A percentile compares a stretch with the other conserved stretches of the same genome.
These are phyloP conservation scores for Jatropha podagrica DNA, from an alignment of 441 rosid species.

Conservation along the genomic window DNA sequence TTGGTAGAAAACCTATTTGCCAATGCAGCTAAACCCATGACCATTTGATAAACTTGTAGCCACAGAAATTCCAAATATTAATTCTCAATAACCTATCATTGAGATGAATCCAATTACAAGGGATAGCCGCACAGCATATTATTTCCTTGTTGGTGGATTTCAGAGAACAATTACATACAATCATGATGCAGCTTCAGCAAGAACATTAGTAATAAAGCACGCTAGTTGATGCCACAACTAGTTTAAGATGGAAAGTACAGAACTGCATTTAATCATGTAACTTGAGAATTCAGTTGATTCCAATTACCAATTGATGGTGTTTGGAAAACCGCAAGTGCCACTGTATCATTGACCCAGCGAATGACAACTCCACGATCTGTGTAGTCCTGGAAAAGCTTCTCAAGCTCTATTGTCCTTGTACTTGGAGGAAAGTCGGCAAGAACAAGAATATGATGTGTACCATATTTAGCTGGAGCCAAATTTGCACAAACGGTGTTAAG, in stretches of 20 bases:
- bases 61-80: background rate
- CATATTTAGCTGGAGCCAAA: slow-evolving; percentile 60
- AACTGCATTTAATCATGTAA: background rate
- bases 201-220: background rate
- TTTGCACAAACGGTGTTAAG: background rate
- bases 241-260: background rate
- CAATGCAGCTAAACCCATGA: background rate
- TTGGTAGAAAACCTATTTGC: background rate
- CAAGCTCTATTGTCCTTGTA: slow-evolving; percentile 72
- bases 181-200: background rate
- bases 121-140: background rate
- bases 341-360: slow-evolving; percentile 92
- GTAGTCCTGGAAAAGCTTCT: slow-evolving; percentile 63
- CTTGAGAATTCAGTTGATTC: slow-evolving; percentile 1
- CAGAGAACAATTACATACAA: background rate
- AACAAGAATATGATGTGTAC: slow-evolving; percentile 82
- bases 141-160: background rate
- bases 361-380: slow-evolving; percentile 57
- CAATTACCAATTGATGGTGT: slow-evolving; percentile 66
- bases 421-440: slow-evolving; percentile 73
- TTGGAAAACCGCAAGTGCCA: slow-evolving; percentile 89
- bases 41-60: background rate
- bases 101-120: background rate
- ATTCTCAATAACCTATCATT: background rate
- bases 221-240: background rate